Evolutionary conservation across 2,329 filamentous ascomycete species (phyloP), one percentile per base, ranked within the genome.

Genomic region (Diaporthe citriasiana): DNA sequence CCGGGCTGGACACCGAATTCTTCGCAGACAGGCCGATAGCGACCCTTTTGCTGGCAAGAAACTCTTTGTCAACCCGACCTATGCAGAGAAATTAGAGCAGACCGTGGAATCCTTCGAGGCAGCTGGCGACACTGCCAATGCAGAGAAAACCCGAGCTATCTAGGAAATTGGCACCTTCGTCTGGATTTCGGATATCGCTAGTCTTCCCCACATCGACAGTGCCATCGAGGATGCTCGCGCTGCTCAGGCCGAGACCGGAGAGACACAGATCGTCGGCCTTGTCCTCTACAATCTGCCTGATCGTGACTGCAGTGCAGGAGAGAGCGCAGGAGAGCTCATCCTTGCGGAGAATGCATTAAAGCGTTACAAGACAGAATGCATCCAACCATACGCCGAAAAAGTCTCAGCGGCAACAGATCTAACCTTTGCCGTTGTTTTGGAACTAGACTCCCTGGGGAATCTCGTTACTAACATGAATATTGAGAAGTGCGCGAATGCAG

Each of bases 41-140:
- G 85, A 86, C 72, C 84, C 89, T 0, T 89, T 91, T 78, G 73
- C 81, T 1, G 85, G 85, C 74, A 86, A 85, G 76, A 84, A 82
- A 9, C 80, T 89, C 35, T 89, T 87, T 77, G 83, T 82, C 74
- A 86, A 87, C 79, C 82, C 83, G n/a, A 76, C 77, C 27, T 87
- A 85, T 79, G 81, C 84, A 17, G 75, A 71, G n/a, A 84, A 86
- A 78, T 81, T 87, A 45, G 80, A 84, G 35, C 74, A 81, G 71
- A 85, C 85, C 22, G 76, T 82, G 72, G 77, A 78, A 2, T 82
- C 59, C 27, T 65, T 65, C 27, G 10, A 33, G 10, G 59, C 27
- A 65, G 59, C 59, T 8, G 59, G 59, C 9, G 59, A 65, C 22
- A 50, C 17, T 47, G 27, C 19, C 5, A 65, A 65, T 19, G 27